Base-by-base conservation (phyloP, 768 basidiomycete genomes). In the Cubamyces sp. region DNA sequence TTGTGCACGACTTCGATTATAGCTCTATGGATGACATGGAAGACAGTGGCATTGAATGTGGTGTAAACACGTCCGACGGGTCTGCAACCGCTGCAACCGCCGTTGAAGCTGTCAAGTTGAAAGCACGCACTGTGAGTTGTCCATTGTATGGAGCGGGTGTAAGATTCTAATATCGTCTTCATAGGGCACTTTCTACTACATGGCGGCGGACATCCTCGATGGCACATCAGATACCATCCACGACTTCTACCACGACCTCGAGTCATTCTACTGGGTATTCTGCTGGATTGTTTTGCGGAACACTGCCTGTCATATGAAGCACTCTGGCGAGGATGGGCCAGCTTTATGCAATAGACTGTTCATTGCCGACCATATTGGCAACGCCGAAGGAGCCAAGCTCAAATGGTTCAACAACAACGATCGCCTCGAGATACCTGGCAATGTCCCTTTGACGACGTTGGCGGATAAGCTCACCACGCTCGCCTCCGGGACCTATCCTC, bases 1-100 rank as follows among this genome's bases (percentile, higher is more conserved):
- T 66, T 62, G 26, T 64, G 18, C 53, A 53, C 34, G 65, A 66
- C 39, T 63, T 61, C 11, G 65, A 66, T 48, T 61, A 61, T 21
- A 63, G 62, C 30, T 43, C 15, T 7, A 48, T 64, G 41, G 23
- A 9, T 11, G 34, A 11, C 34, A 9, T 9, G 6, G 34, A 34
- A 9, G 14, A 25, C 46, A 19, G 23, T 25, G n/a, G 46, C 25
- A 25, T 21, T 47, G 46, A n/a, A 5, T 47, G 19, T 9, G 6
- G 34, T 34, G 34, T 7, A 9, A 11, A 9, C 34, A 11, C 34
- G 11, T 5, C 4, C 11, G 42, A 47, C 46, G 23, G 5, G 14
- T 14, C 46, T 21, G 23, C 19, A 21, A 5, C 14, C 12, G 23
- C 25, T 21, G 14, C n/a, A 8, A 23, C 12, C 19, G 46, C 12